These are phyloP conservation scores for Saccharomycopsis amapae DNA, from an alignment of 805 yeast species.

Conservation along the genomic window DNA sequence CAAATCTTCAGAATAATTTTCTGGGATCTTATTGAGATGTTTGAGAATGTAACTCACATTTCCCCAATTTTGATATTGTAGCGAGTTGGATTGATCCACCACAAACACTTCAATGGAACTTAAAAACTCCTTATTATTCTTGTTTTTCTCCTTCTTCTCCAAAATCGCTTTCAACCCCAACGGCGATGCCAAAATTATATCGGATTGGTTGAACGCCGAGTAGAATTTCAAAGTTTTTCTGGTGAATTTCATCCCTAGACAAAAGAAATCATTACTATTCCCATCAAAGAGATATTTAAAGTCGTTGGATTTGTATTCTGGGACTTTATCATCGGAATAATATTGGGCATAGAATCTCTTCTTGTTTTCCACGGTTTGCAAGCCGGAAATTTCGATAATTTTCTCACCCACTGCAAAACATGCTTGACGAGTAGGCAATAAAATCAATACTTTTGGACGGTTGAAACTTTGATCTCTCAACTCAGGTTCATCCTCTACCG, in stretches of 20 bases:
- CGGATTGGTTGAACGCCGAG: conserved; percentile 77
- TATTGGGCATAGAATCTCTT: conserved; percentile 71
- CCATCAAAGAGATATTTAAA: conserved; percentile 78
- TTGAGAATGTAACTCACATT: conserved; percentile 68
- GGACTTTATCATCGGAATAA: conserved; percentile 33
- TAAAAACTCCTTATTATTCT: conserved; percentile 75
- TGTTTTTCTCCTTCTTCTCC: conserved; percentile 51
- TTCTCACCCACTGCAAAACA: conserved; percentile 63
- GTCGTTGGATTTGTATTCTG: conserved; percentile 68
- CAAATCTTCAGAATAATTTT: conserved; percentile 64
- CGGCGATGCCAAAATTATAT: conserved; percentile 85
- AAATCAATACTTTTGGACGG: conserved; percentile 76
- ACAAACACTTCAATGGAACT: conserved; percentile 81
- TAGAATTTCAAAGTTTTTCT: conserved; percentile 80
- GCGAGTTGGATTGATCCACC: conserved; percentile 76
- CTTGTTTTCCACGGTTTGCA: conserved; percentile 73
- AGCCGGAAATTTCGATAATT: conserved; percentile 54
- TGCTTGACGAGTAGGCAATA: conserved; percentile 77
- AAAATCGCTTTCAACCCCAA: conserved; percentile 76
- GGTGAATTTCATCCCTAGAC: conserved; percentile 85
- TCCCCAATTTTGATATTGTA: conserved; percentile 90
- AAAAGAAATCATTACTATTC: conserved; percentile 85
- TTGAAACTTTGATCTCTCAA: conserved; percentile 92
- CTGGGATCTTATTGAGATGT: conserved; percentile 70
- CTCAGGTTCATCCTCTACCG: conserved; percentile 39